Evolutionary conservation across 306 rosid genomes (phyloP).

Genomic region (Cicer bijugum): DNA sequence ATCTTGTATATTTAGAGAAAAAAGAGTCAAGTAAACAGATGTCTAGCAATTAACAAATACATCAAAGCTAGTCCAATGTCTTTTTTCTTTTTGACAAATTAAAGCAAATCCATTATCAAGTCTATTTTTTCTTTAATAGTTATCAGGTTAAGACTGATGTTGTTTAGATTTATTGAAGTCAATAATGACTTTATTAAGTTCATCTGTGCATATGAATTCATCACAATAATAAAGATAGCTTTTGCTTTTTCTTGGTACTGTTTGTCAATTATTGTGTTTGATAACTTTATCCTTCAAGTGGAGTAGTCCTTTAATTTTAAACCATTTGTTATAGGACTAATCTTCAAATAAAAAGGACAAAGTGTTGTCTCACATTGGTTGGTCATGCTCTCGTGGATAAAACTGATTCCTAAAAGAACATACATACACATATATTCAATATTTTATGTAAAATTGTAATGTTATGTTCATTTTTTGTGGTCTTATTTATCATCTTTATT

Average conservation of each 20-base stretch:
- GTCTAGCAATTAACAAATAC: background rate
- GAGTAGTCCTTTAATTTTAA: conserved; percentile 22
- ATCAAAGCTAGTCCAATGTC: background rate
- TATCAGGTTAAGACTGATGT: background rate
- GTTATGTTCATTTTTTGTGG: background rate
- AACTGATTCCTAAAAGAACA: background rate
- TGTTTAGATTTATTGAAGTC: conserved; percentile 17
- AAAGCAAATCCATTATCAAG: background rate
- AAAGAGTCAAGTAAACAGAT: background rate
- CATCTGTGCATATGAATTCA: conserved; percentile 14
- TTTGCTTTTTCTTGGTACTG: conserved; percentile 12
- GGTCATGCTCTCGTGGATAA: background rate
- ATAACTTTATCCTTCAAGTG: conserved; percentile 1
- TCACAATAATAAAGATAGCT: conserved; percentile 17
- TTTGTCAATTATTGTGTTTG: conserved; percentile 18
- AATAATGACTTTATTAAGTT: conserved; percentile 8
- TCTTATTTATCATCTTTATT: too few relatives aligned
- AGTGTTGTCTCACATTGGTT: background rate
- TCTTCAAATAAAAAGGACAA: background rate
- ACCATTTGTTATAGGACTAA: background rate
- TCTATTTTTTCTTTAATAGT: background rate
- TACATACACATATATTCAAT: background rate
- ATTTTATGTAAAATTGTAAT: too few relatives aligned
- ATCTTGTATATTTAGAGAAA: conserved; percentile 13
- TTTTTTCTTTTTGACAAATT: background rate